Conservation (phyloP, 768 basidiomycete genomes). For the Peribolospora kevripleyi region DNA sequence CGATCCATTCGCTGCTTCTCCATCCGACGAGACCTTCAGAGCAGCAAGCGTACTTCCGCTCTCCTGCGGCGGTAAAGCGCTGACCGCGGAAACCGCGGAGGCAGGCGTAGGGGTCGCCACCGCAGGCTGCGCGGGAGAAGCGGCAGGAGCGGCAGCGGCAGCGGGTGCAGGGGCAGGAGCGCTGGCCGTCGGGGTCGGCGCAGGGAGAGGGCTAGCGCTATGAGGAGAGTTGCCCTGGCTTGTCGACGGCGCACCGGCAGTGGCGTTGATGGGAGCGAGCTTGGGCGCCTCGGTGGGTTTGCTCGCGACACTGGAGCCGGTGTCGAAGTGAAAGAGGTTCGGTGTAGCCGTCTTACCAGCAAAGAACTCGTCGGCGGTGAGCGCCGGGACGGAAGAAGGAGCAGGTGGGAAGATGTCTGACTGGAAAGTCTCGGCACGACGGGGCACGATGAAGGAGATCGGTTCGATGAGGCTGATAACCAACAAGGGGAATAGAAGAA, state of each 20-base stretch:
- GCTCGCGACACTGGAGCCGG: conserved; percentile 14
- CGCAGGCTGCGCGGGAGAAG: conserved; percentile 4
- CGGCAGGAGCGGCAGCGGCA: conserved; percentile 18
- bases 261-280: conserved; percentile 4
- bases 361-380: conserved; percentile 68
- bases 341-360: conserved; percentile 48
- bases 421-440: conserved; percentile 86
- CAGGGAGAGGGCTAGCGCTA: conserved; percentile 12
- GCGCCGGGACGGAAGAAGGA: conserved; percentile 50
- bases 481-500: no score
- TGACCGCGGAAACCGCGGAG: background rate
- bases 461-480: conserved; percentile 41
- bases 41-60: conserved; percentile 2
- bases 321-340: conserved; percentile 36
- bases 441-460: conserved; percentile 81
- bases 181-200: conserved; percentile 14
- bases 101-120: conserved; percentile 3
- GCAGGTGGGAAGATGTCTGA: conserved; percentile 92
- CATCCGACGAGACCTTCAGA: no score
- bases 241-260: background rate
- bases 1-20: background rate
- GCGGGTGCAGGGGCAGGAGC: conserved; percentile 17
- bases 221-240: background rate
- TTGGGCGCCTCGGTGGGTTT: conserved; percentile 6
- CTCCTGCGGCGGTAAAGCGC: background rate